Evolutionary conservation across 2,329 filamentous ascomycete genomes (phyloP).

Genomic region (Ilyonectria sp.): DNA sequence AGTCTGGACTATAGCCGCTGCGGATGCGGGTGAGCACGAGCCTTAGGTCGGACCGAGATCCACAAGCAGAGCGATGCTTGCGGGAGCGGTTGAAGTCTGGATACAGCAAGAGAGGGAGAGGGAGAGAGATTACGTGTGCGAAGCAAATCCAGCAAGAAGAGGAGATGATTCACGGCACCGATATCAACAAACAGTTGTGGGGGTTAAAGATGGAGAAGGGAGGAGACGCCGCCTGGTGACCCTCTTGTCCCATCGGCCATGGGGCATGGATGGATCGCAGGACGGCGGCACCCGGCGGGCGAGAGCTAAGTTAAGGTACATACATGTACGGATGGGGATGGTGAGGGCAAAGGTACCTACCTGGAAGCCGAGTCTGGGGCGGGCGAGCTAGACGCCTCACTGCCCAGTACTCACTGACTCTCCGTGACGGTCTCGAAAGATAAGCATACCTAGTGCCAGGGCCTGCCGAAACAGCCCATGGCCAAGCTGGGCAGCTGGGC

Average conservation of each 20-base stretch:
- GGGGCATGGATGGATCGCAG: constrained; percentile 22
- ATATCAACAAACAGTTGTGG: constrained; percentile 2
- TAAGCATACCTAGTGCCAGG: constrained; percentile 44
- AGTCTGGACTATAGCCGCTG: constrained; percentile 5
- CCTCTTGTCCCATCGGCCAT: constrained; percentile 8
- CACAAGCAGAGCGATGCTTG: not conserved
- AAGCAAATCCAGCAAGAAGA: constrained; percentile 3
- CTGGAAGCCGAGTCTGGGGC: not conserved
- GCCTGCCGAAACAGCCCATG: constrained; percentile 11
- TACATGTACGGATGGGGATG: constrained; percentile 1
- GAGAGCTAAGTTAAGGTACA: constrained; percentile 1
- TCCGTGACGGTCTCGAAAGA: constrained; percentile 37
- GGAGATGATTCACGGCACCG: not conserved
- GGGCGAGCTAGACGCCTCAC: constrained; percentile 37
- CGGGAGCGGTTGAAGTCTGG: constrained; percentile 28
- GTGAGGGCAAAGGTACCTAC: constrained; percentile 1
- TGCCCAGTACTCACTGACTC: constrained; percentile 34
- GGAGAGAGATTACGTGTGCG: constrained; percentile 15
- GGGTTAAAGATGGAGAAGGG: constrained; percentile 11
- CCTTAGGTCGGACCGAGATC: constrained; percentile 16
- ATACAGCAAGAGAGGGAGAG: constrained; percentile 37
- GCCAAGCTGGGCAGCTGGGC: constrained; percentile 16
- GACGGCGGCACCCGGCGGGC: constrained; percentile 27
- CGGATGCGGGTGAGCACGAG: constrained; percentile 15
- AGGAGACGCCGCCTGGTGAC: constrained; percentile 18